Percentiles rank a stretch among this genome's conserved stretches.
These are phyloP conservation scores for Xylariaceae sp. DNA, from an alignment of 2,329 filamentous ascomycete species.

Conservation along the genomic window DNA sequence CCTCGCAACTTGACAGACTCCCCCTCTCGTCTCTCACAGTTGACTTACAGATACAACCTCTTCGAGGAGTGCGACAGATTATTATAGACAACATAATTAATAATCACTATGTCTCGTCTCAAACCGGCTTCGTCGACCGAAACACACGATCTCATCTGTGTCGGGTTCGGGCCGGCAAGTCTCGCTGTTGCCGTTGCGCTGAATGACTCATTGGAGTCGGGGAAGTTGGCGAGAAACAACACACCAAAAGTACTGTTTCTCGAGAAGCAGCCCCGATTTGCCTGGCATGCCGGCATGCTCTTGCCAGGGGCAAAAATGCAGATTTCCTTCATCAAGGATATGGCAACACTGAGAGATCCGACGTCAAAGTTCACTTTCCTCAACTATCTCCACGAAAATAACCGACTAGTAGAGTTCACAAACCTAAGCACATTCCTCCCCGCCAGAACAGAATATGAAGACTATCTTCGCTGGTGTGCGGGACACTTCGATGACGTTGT, in stretches of 20 bases:
- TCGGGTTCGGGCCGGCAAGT: slow-evolving; percentile 91
- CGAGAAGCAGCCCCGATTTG: slow-evolving; percentile 78
- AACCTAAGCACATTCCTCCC: slow-evolving; percentile 89
- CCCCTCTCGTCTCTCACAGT: too few relatives aligned
- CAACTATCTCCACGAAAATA: slow-evolving; percentile 84
- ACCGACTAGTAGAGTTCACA: slow-evolving; percentile 82
- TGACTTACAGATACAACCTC: too few relatives aligned
- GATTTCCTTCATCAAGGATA: slow-evolving; percentile 95
- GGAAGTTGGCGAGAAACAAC: slow-evolving; percentile 38
- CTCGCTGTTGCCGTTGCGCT: slow-evolving; percentile 86
- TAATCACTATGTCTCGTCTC: slow-evolving; percentile 41
- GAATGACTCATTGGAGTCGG: slow-evolving; percentile 68
- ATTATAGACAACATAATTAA: slow-evolving; percentile 2
- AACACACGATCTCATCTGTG: slow-evolving; percentile 80
- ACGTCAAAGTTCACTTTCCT: slow-evolving; percentile 91
- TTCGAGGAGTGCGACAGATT: too few relatives aligned
- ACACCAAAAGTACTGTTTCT: slow-evolving; percentile 78
- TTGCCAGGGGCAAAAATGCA: slow-evolving; percentile 94
- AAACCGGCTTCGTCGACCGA: slow-evolving; percentile 56
- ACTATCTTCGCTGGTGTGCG: slow-evolving; percentile 93
- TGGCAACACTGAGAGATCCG: slow-evolving; percentile 85
- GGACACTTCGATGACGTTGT: slow-evolving; percentile 71
- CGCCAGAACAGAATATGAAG: slow-evolving; percentile 84
- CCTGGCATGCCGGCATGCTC: slow-evolving; percentile 95
- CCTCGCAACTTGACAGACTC: slow-evolving; percentile 9